Evolutionary conservation across 306 rosid genomes (phyloP).

Genomic region (Citrullus amarus): DNA sequence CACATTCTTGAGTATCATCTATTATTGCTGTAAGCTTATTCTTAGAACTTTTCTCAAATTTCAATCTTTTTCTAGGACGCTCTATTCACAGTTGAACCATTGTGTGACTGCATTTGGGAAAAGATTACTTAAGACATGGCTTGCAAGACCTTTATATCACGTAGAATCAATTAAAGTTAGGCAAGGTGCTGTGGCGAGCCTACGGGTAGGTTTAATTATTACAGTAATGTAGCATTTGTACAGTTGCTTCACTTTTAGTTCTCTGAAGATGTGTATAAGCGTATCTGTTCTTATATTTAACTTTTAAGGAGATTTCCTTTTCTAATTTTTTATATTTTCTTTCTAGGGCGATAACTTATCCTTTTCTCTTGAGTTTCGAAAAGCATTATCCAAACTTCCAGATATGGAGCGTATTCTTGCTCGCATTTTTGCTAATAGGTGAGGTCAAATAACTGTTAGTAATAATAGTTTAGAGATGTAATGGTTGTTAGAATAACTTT

Average conservation of each 20-base stretch:
- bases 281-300: not conserved
- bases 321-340: conserved; percentile 18
- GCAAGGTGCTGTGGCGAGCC: conserved; percentile 66
- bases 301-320: not conserved
- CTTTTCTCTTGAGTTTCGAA: conserved; percentile 55
- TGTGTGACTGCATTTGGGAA: conserved; percentile 94
- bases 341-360: conserved; percentile 69
- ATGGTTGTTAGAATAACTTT: conserved; percentile 17
- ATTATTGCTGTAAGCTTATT: conserved; percentile 12
- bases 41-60: conserved; percentile 16
- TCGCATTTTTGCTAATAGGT: conserved; percentile 64
- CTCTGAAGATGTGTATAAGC: not conserved
- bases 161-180: conserved; percentile 65
- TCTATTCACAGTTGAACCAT: conserved; percentile 75
- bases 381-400: conserved; percentile 48
- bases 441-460: conserved; percentile 14
- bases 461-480: conserved; percentile 4
- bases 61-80: conserved; percentile 45
- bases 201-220: conserved; percentile 42
- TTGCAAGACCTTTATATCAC: conserved; percentile 77
- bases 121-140: conserved; percentile 87
- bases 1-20: not conserved
- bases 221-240: not conserved
- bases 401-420: conserved; percentile 91
- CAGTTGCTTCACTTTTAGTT: not conserved